Conservation (phyloP, 345 rosid genomes). For the Populus euphratica region DNA sequence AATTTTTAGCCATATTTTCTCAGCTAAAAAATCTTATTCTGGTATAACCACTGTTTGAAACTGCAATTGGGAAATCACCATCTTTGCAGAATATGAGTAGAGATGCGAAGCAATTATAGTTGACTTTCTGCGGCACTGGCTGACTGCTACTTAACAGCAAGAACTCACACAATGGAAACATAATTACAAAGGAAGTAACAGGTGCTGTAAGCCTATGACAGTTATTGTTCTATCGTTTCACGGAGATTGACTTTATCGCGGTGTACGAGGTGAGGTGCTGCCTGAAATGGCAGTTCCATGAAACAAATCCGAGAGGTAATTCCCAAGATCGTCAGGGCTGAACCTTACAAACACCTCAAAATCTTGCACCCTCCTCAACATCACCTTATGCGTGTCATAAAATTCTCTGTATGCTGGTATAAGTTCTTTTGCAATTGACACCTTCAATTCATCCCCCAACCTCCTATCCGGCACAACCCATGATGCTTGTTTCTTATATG, state of each 20-base stretch:
- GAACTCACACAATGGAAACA: background rate
- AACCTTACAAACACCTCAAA: slow-evolving; percentile 40
- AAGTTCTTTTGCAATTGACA: slow-evolving; percentile 17
- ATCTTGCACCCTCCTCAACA: slow-evolving; percentile 32
- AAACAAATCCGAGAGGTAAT: slow-evolving; percentile 68
- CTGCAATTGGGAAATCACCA: background rate
- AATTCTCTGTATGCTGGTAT: slow-evolving; percentile 22
- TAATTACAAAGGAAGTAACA: background rate
- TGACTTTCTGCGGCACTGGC: background rate
- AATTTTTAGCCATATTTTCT: background rate
- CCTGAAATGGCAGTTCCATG: slow-evolving; percentile 41
- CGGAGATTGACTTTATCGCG: background rate
- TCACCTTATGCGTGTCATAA: slow-evolving; percentile 7
- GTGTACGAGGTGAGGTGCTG: slow-evolving; percentile 19
- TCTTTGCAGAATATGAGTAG: background rate
- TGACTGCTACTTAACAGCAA: background rate
- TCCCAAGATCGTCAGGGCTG: slow-evolving; percentile 58
- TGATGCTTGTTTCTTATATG: slow-evolving; percentile 17
- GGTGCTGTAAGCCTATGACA: background rate
- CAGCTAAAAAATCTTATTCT: background rate
- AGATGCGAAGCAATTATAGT: background rate
- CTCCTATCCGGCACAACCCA: slow-evolving; percentile 19
- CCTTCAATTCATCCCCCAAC: slow-evolving; percentile 23
- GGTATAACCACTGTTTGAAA: background rate
- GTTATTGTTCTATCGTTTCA: background rate